Conservation (phyloP, 495 filamentous ascomycete species). For the Podospora fimiseda region DNA sequence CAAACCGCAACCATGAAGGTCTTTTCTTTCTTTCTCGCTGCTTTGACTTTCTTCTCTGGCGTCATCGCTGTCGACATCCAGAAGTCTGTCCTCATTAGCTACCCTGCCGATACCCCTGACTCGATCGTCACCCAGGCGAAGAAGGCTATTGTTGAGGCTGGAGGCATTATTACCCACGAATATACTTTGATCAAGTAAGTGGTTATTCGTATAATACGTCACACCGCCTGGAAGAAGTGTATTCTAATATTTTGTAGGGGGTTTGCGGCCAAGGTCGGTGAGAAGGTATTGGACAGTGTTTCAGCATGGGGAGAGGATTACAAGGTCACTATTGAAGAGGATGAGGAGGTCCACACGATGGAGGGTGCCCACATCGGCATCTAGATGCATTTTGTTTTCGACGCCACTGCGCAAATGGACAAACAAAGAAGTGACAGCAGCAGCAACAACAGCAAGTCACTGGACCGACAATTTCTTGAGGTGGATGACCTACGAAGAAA, state of each 20-base stretch:
- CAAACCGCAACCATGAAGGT: slow-evolving; percentile 52
- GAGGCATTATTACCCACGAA: slow-evolving; percentile 53
- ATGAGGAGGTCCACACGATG: slow-evolving; percentile 38
- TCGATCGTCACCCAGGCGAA: slow-evolving; percentile 62
- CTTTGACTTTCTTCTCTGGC: slow-evolving; percentile 48
- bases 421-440: neutral
- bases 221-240: no score
- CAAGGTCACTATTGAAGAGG: slow-evolving; percentile 68
- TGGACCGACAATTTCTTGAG: neutral
- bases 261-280: slow-evolving; percentile 67
- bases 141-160: slow-evolving; percentile 59
- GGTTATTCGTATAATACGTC: neutral
- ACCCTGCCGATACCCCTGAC: slow-evolving; percentile 64
- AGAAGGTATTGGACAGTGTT: slow-evolving; percentile 62
- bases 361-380: slow-evolving; percentile 4
- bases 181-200: slow-evolving; percentile 52
- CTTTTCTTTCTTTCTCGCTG: slow-evolving; percentile 45
- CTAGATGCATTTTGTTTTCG: neutral
- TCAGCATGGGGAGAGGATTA: slow-evolving; percentile 57
- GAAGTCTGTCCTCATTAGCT: slow-evolving; percentile 73
- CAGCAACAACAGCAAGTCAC: neutral
- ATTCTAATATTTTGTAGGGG: slow-evolving; percentile 45
- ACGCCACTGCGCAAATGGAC: neutral
- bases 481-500: neutral
- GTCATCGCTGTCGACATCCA: slow-evolving; percentile 50